Evolutionary conservation across 805 yeast species (phyloP).

Genomic region (Wickerhamomyces subpelliculosus): DNA sequence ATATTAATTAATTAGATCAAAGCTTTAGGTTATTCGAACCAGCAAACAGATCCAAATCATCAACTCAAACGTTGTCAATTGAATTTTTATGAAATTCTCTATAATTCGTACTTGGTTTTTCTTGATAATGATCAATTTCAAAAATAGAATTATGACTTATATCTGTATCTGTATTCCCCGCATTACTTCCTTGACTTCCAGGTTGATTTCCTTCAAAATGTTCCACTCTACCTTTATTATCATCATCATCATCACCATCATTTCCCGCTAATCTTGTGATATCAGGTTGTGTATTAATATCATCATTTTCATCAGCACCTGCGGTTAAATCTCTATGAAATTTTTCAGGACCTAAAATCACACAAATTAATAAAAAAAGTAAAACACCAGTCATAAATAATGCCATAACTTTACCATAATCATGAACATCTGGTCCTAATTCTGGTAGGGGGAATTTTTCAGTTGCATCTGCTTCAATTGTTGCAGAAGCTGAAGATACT

Average conservation of each 20-base stretch:
- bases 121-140: not conserved
- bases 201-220: too few species aligned
- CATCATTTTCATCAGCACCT: conserved; percentile 7
- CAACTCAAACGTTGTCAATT: too few species aligned
- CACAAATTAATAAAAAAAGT: conserved; percentile 39
- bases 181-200: not conserved
- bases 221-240: too few species aligned
- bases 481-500: conserved; percentile 63
- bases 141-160: not conserved
- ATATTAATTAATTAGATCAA: too few species aligned
- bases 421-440: conserved; percentile 26
- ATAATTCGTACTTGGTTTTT: not conserved
- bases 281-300: not conserved
- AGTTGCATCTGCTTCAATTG: conserved; percentile 49
- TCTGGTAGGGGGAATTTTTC: conserved; percentile 16
- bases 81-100: not conserved
- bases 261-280: too few species aligned
- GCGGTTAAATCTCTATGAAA: conserved; percentile 30
- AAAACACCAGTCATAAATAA: conserved; percentile 63
- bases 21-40: too few species aligned
- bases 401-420: conserved; percentile 69
- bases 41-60: not conserved
- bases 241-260: conserved; percentile 3
- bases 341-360: conserved; percentile 53
- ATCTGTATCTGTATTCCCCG: too few species aligned